phyloP scores from a whole-genome alignment of 345 rosid genomes.

The Sonneratia caseolaris region DNA sequence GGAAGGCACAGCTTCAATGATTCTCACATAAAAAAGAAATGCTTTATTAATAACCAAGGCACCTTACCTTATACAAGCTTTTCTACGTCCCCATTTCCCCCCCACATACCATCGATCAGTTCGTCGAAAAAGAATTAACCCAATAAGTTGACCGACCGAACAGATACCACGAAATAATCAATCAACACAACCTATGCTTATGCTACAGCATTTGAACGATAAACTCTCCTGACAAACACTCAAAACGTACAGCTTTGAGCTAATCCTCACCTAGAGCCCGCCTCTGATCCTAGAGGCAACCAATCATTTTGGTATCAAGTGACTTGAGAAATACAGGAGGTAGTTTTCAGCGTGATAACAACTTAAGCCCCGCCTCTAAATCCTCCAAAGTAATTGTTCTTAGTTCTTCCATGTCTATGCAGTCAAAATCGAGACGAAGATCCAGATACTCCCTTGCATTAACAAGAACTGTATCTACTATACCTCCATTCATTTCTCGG shows the following conservation, averaged over 20 bases:
- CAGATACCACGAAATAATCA: background rate
- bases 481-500: constrained; percentile 89
- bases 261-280: background rate
- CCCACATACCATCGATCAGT: background rate
- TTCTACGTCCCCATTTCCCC: background rate
- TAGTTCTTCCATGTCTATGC: constrained; percentile 63
- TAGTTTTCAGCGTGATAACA: constrained; percentile 27
- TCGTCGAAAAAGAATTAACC: background rate
- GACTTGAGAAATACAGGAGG: background rate
- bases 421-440: constrained; percentile 71
- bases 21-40: no score
- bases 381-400: constrained; percentile 63
- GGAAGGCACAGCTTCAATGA: no score
- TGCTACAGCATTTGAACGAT: background rate
- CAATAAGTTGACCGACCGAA: background rate
- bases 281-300: background rate
- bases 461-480: constrained; percentile 68
- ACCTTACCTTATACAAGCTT: no score
- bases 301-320: background rate
- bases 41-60: no score
- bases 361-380: constrained; percentile 53
- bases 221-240: background rate
- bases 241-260: background rate
- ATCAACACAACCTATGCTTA: background rate
- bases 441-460: constrained; percentile 93